phyloP scores from a whole-genome alignment of 2,329 filamentous ascomycete species.

The Fusarium sp. region DNA sequence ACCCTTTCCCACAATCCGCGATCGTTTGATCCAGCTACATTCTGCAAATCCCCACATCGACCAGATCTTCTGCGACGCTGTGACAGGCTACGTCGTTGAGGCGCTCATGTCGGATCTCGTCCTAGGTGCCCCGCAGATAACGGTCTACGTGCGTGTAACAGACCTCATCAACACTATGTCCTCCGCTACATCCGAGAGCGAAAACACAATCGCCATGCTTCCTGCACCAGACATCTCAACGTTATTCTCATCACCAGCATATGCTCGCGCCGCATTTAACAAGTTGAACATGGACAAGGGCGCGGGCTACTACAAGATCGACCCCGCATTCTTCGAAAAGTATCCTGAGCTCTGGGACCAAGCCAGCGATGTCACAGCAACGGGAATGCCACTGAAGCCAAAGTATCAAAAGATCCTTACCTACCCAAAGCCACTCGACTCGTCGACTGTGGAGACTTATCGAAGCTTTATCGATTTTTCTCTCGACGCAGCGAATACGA shows the following conservation, averaged over 20 bases:
- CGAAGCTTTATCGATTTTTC: constrained; percentile 49
- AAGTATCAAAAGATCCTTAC: constrained; percentile 45
- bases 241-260: constrained; percentile 37
- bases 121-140: constrained; percentile 38
- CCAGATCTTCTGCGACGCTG: constrained; percentile 49
- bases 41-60: constrained; percentile 47
- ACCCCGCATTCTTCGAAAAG: constrained; percentile 47
- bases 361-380: constrained; percentile 40
- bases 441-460: constrained; percentile 45
- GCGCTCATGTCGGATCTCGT: constrained; percentile 45
- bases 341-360: constrained; percentile 48
- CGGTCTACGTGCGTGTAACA: constrained; percentile 45
- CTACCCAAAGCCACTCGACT: constrained; percentile 45
- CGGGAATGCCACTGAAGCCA: constrained; percentile 45
- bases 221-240: constrained; percentile 41
- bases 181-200: not conserved
- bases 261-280: constrained; percentile 43
- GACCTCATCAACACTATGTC: constrained; percentile 47
- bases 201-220: constrained; percentile 10
- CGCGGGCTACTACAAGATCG: constrained; percentile 48
- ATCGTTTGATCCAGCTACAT: constrained; percentile 45
- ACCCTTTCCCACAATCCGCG: constrained; percentile 45
- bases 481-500: constrained; percentile 40
- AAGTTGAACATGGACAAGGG: constrained; percentile 48
- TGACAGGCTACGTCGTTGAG: constrained; percentile 48